These are phyloP conservation scores for Colletotrichum salicis DNA, from an alignment of 2,329 filamentous ascomycete genomes.

Conservation along the genomic window DNA sequence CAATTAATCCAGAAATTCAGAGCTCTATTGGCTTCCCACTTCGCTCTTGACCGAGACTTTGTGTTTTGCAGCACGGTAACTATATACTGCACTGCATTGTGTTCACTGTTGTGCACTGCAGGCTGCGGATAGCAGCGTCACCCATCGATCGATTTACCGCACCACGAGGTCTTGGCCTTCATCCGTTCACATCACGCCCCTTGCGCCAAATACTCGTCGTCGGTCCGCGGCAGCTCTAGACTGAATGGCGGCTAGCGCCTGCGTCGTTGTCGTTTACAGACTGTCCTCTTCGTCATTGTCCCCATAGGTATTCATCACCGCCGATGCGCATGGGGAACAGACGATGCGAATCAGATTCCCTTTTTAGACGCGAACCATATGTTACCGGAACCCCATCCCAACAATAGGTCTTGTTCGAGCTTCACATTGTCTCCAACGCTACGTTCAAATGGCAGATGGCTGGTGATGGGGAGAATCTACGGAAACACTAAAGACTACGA, in stretches of 20 bases:
- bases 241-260: slow-evolving; percentile 21
- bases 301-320: slow-evolving; percentile 14
- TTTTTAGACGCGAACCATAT: background rate
- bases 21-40: background rate
- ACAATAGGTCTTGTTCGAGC: background rate
- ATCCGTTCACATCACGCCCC: background rate
- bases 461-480: background rate
- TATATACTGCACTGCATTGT: background rate
- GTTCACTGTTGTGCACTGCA: background rate
- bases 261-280: background rate
- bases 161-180: background rate
- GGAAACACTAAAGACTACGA: background rate
- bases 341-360: background rate
- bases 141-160: background rate
- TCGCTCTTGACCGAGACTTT: background rate
- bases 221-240: slow-evolving; percentile 17
- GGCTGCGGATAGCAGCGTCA: background rate
- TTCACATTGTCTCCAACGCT: background rate
- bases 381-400: background rate
- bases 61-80: background rate
- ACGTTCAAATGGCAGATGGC: background rate
- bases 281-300: slow-evolving; percentile 3
- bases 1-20: slow-evolving; percentile 10
- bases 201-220: background rate
- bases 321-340: slow-evolving; percentile 1